A percentile compares a stretch with the other conserved stretches of the same genome.
Evolutionary conservation across 495 filamentous ascomycete genomes (phyloP).

Genomic region (Talaromyces adpressus): DNA sequence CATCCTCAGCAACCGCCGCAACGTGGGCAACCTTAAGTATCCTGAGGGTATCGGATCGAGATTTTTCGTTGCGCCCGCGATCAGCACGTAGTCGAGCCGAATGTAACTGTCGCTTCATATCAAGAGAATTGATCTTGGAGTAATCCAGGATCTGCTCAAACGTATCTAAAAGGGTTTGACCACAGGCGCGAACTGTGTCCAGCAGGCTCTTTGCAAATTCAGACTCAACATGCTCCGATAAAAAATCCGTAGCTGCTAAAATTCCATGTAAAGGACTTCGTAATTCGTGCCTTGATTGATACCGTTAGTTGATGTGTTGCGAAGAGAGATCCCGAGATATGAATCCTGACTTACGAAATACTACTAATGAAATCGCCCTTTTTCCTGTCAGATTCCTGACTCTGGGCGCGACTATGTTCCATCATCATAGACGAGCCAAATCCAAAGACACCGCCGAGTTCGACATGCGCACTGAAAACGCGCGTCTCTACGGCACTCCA

Average conservation of each 20-base stretch:
- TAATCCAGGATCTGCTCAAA: slow-evolving; percentile 72
- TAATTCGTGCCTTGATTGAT: slow-evolving; percentile 52
- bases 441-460: slow-evolving; percentile 47
- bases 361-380: slow-evolving; percentile 73
- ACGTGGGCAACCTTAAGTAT: slow-evolving; percentile 33
- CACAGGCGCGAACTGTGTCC: slow-evolving; percentile 66
- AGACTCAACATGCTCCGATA: slow-evolving; percentile 36
- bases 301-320: neutral
- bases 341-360: slow-evolving; percentile 37
- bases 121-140: slow-evolving; percentile 57
- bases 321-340: neutral
- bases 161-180: slow-evolving; percentile 70
- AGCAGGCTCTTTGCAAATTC: slow-evolving; percentile 55
- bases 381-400: slow-evolving; percentile 47
- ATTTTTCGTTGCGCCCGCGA: neutral
- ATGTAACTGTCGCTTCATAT: slow-evolving; percentile 14
- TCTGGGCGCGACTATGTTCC: slow-evolving; percentile 55
- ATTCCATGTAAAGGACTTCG: slow-evolving; percentile 76
- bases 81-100: neutral
- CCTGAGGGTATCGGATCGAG: neutral
- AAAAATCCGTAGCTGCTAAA: slow-evolving; percentile 62
- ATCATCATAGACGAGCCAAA: slow-evolving; percentile 66
- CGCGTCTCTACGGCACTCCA: slow-evolving; percentile 46
- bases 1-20: slow-evolving; percentile 33
- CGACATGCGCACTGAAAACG: slow-evolving; percentile 33